Conservation (phyloP, 805 yeast species). For the Cyberlindnera suaveolens region DNA sequence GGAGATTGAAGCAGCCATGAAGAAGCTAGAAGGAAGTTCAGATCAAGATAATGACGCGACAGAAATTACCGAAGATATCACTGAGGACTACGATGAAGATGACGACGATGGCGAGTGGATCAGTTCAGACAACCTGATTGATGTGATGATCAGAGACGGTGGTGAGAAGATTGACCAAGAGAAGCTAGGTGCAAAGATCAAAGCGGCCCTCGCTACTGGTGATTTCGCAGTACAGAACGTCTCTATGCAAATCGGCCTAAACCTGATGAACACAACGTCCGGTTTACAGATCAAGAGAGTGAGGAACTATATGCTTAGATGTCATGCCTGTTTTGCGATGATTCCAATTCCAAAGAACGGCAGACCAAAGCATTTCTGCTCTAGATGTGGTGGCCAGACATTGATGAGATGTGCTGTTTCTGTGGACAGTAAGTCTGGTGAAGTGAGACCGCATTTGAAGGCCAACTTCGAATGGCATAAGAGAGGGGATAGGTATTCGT, state of each 20-base stretch:
- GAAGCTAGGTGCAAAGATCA: slow-evolving; percentile 31
- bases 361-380: slow-evolving; percentile 81
- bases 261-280: slow-evolving; percentile 74
- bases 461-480: slow-evolving; percentile 90
- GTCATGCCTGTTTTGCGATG: slow-evolving; percentile 93
- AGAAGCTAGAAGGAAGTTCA: slow-evolving; percentile 3
- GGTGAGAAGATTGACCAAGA: slow-evolving; percentile 49
- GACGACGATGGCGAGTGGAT: slow-evolving; percentile 92
- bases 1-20: slow-evolving; percentile 4
- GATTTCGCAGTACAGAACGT: slow-evolving; percentile 98
- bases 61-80: slow-evolving; percentile 12
- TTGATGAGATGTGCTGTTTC: slow-evolving; percentile 86
- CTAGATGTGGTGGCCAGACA: slow-evolving; percentile 93
- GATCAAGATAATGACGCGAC: not conserved
- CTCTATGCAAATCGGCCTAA: slow-evolving; percentile 82
- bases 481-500: slow-evolving; percentile 74
- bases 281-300: slow-evolving; percentile 83
- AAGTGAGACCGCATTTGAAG: slow-evolving; percentile 81
- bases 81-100: slow-evolving; percentile 39
- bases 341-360: slow-evolving; percentile 74
- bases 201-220: slow-evolving; percentile 86
- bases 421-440: slow-evolving; percentile 72
- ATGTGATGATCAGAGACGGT: slow-evolving; percentile 61
- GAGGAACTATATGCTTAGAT: slow-evolving; percentile 88
- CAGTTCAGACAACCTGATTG: slow-evolving; percentile 76